Percentiles rank a stretch among this genome's conserved stretches.
These are phyloP conservation scores for Hirsutella rhossiliensis DNA, from an alignment of 2,329 filamentous ascomycete species.

Conservation along the genomic window DNA sequence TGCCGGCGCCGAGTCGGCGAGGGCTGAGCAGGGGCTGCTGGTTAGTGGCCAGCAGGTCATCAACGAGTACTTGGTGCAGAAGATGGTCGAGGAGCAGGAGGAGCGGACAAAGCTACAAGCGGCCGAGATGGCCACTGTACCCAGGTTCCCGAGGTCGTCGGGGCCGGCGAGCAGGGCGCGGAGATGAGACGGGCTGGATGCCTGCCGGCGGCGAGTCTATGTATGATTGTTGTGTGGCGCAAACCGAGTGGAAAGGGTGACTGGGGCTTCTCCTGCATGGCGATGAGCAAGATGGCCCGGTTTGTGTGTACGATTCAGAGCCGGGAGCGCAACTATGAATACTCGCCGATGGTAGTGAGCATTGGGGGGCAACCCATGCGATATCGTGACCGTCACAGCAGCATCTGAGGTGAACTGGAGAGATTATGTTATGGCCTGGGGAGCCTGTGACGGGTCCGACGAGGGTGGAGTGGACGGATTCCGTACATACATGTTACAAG, in stretches of 20 bases:
- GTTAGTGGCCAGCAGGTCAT: constrained; percentile 46
- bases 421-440: too few relatives aligned
- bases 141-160: constrained; percentile 5
- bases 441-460: too few relatives aligned
- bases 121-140: constrained; percentile 17
- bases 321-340: background rate
- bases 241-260: background rate
- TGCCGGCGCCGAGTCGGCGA: constrained; percentile 40
- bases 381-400: too few relatives aligned
- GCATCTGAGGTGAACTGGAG: too few relatives aligned
- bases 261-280: background rate
- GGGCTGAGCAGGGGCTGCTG: constrained; percentile 38
- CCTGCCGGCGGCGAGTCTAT: background rate
- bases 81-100: constrained; percentile 18
- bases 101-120: constrained; percentile 13
- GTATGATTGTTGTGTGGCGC: background rate
- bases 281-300: background rate
- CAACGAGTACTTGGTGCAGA: constrained; percentile 21
- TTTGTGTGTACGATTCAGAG: background rate
- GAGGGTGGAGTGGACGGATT: too few relatives aligned
- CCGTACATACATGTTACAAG: too few relatives aligned
- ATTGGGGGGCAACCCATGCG: too few relatives aligned
- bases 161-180: constrained; percentile 8
- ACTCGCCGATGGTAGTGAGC: too few relatives aligned
- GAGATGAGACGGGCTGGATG: constrained; percentile 7